Evolutionary conservation across 2,329 filamentous ascomycete genomes (phyloP), one percentile per base, ranked within the genome.

Genomic region (Ophiocordyceps australis): DNA sequence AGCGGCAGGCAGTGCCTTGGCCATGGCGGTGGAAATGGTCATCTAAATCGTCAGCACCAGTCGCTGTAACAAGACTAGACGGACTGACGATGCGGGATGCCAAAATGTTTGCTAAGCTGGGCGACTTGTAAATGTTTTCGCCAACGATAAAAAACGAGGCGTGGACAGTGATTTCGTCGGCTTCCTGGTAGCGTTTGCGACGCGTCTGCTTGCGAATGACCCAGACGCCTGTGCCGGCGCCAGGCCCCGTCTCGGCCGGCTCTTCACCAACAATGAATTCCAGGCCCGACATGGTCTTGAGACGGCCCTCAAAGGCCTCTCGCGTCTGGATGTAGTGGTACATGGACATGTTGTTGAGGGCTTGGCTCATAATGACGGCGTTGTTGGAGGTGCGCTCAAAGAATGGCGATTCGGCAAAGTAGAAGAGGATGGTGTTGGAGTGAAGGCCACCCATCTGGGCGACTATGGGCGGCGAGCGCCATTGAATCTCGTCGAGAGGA

Each of bases 371-470:
- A 20, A 77, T 53, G 19, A 74, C 56, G 34, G 64, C 65, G 45
- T 77, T 77, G 45, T 76, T 77, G 35, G 68, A 74, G 3, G 67
- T 74, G 32, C 51, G 57, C 46, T 76, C 71, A 50, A 69, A 77
- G 49, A 74, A 77, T 14, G 72, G 70, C 31, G 71, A 76, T 32
- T 63, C 54, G 35, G 69, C 62, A 36, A 77, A 76, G 52, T 77
- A 77, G 51, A 65, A 72, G 31, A 75, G 64, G 31, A 77, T 57
- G 23, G 60, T 62, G 43, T 76, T 75, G 36, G 57, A 65, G 46
- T 77, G 70, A 26, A 77, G 59, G 42, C 68, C 62, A 33, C 57
- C 60, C 54, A 68, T 62, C 23, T 49, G 43, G 25, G 56, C 52
- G 23, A 60, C 51, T 22, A 55, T 50, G 25, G 47, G 47, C 13